Evolutionary conservation across 768 basidiomycete genomes (phyloP).

Genomic region (Exsudoporus frostii): DNA sequence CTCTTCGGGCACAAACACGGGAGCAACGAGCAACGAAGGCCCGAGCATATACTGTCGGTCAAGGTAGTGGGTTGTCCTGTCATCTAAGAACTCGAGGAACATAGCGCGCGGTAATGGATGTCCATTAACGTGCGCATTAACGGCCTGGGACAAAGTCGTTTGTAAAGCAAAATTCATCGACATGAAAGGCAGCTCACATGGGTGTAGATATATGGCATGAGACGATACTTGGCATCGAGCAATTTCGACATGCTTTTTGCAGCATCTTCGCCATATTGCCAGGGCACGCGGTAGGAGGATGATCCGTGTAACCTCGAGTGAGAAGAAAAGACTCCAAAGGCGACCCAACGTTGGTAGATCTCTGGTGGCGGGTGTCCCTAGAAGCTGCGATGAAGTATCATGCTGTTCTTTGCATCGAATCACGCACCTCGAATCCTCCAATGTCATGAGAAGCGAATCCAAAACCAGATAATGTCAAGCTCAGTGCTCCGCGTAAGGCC

Average conservation of each 20-base stretch:
- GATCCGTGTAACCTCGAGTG: slow-evolving; percentile 75
- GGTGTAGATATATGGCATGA: slow-evolving; percentile 73
- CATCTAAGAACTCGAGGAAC: slow-evolving; percentile 62
- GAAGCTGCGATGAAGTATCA: neutral
- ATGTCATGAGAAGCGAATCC: slow-evolving; percentile 75
- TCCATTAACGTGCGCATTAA: slow-evolving; percentile 48
- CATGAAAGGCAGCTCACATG: slow-evolving; percentile 36
- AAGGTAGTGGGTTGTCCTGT: slow-evolving; percentile 56
- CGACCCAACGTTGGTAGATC: slow-evolving; percentile 75
- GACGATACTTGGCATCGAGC: slow-evolving; percentile 59
- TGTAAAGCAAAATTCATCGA: neutral
- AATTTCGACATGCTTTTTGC: slow-evolving; percentile 60
- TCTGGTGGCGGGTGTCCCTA: slow-evolving; percentile 65
- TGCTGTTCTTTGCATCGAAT: neutral
- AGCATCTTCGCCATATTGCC: slow-evolving; percentile 72
- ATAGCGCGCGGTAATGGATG: slow-evolving; percentile 61
- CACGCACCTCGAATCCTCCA: slow-evolving; percentile 64
- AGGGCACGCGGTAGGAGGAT: slow-evolving; percentile 72
- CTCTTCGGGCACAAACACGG: slow-evolving; percentile 52
- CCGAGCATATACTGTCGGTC: slow-evolving; percentile 62
- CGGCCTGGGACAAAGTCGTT: slow-evolving; percentile 37
- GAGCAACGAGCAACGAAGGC: slow-evolving; percentile 57
- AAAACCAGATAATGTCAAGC: slow-evolving; percentile 65
- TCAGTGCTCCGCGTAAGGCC: slow-evolving; percentile 63
- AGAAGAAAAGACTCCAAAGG: slow-evolving; percentile 72